Percentiles rank a stretch among this genome's conserved stretches.
Evolutionary conservation across 495 filamentous ascomycete species (phyloP).

Genomic region (Pseudomonodictys pantanalensis): DNA sequence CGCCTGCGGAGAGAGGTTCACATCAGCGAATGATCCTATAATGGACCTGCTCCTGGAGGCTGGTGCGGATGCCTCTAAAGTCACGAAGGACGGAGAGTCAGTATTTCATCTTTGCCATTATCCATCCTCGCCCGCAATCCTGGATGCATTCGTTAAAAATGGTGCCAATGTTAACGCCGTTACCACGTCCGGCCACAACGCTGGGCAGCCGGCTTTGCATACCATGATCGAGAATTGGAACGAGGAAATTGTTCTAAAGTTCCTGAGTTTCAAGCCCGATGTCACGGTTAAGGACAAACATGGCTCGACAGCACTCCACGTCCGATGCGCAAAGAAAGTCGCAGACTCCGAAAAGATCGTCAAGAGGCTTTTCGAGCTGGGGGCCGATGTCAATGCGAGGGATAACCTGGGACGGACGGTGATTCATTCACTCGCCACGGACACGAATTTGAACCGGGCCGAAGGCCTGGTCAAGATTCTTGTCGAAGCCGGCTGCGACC

Average conservation of each 20-base stretch:
- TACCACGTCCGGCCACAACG: background rate
- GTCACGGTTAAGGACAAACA: background rate
- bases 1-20: too few species aligned
- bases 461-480: background rate
- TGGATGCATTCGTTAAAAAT: background rate
- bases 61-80: background rate
- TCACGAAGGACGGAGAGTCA: background rate
- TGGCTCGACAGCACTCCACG: slow-evolving; percentile 8
- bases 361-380: slow-evolving; percentile 1
- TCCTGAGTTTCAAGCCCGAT: background rate
- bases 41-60: slow-evolving; percentile 2
- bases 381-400: background rate
- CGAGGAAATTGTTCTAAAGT: background rate
- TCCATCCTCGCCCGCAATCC: background rate
- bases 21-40: background rate
- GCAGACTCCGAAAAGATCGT: background rate
- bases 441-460: background rate
- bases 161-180: background rate
- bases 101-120: background rate
- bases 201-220: background rate
- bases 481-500: background rate
- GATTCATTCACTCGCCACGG: background rate
- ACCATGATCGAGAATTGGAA: background rate
- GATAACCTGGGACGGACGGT: background rate
- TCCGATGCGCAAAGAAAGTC: background rate